A percentile compares a stretch with the other conserved stretches of the same genome.
Evolutionary conservation across 2,329 filamentous ascomycete species (phyloP).

Genomic region (Neurospora sp.): DNA sequence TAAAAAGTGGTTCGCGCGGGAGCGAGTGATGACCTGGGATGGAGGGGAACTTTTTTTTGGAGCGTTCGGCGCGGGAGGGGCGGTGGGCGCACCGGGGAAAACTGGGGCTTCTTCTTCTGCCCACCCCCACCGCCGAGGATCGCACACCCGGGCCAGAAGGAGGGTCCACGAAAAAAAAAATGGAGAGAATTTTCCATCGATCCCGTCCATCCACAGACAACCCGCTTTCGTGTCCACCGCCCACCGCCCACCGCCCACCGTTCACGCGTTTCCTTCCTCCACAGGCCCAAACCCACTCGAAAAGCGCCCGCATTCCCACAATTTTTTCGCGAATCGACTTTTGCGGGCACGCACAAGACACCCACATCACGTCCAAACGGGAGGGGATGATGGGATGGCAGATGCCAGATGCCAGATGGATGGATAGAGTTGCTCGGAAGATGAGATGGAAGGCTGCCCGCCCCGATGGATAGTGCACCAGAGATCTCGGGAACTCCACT

Average conservation of each 20-base stretch:
- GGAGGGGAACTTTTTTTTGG: background rate
- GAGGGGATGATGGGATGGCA: background rate
- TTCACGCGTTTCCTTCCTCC: background rate
- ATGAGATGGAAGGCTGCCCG: background rate
- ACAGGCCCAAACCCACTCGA: background rate
- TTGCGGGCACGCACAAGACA: background rate
- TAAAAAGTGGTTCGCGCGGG: background rate
- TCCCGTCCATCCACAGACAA: background rate
- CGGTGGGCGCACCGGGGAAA: background rate
- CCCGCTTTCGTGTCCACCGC: background rate
- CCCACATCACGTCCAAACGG: background rate
- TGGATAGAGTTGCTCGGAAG: background rate
- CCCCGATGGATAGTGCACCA: background rate
- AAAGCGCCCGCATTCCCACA: background rate
- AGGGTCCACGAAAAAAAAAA: background rate
- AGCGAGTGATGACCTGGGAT: background rate
- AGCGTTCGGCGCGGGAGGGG: background rate
- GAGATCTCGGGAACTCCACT: background rate
- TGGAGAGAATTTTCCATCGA: background rate
- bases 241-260: background rate
- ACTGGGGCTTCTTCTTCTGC: background rate
- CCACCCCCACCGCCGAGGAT: background rate
- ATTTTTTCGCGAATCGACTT: background rate
- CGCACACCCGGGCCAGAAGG: background rate
- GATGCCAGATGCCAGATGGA: background rate